Evolutionary conservation across 176 grass and related monocot genomes (phyloP).

Genomic region (Leersia perrieri): DNA sequence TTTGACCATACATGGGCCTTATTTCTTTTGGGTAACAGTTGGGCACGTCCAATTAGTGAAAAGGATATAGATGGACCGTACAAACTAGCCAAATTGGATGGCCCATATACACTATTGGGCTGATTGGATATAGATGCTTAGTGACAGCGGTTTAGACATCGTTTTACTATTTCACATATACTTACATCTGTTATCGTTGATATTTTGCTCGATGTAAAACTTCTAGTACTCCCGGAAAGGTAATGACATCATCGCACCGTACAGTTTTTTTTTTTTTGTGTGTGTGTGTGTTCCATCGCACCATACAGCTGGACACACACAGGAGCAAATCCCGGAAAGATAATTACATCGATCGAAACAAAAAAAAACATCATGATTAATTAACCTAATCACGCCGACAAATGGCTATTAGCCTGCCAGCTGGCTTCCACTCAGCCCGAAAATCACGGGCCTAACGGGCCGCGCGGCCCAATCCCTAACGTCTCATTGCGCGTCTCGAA

Average conservation of each 20-base stretch:
- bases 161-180: too few species aligned
- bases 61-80: too few species aligned
- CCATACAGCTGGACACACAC: background rate
- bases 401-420: background rate
- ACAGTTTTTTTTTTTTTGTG: too few species aligned
- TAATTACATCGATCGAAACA: background rate
- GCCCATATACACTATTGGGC: background rate
- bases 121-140: too few species aligned
- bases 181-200: too few species aligned
- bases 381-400: background rate
- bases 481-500: constrained; percentile 7
- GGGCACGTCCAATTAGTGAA: background rate
- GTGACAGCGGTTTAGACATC: too few species aligned
- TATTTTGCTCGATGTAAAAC: too few species aligned
- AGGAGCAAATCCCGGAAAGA: background rate
- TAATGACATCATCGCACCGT: background rate
- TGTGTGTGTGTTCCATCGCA: too few species aligned
- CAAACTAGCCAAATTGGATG: background rate
- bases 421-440: background rate
- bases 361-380: too few species aligned
- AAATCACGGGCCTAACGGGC: background rate
- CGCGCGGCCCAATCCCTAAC: background rate
- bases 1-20: background rate
- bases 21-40: background rate
- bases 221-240: background rate